Conservation (phyloP, 1,284 basidiomycete species). For the Apiotrichum sp. region DNA sequence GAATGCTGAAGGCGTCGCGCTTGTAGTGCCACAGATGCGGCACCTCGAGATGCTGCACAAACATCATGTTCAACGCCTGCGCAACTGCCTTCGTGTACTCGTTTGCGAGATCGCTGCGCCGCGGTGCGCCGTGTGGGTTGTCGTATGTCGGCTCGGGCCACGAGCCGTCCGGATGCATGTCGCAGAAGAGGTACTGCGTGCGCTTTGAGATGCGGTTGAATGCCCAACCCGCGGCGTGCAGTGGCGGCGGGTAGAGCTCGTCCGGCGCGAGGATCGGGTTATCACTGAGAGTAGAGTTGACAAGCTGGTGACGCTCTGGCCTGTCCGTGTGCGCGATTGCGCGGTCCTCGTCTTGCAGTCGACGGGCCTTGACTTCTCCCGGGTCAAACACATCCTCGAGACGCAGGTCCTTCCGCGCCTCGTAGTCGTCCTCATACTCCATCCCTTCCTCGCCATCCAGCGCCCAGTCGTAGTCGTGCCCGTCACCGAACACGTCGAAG, state of each 20-base stretch:
- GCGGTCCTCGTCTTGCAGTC: conserved; percentile 92
- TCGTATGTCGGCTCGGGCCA: conserved; percentile 44
- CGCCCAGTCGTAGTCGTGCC: conserved; percentile 96
- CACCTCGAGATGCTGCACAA: conserved; percentile 81
- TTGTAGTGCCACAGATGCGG: conserved; percentile 94
- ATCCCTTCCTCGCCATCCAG: conserved; percentile 64
- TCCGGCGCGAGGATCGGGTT: conserved; percentile 61
- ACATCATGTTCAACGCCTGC: conserved; percentile 72
- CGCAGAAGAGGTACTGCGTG: conserved; percentile 55
- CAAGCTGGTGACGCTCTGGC: conserved; percentile 94
- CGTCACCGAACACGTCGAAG: conserved; percentile 93
- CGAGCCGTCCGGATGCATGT: conserved; percentile 22
- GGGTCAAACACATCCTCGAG: conserved; percentile 98
- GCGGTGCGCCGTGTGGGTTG: conserved; percentile 29
- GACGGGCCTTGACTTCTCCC: conserved; percentile 83
- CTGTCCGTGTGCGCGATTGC: conserved; percentile 83
- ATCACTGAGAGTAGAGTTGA: conserved; percentile 72
- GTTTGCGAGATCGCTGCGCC: conserved; percentile 55
- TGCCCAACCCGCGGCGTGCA: conserved; percentile 85
- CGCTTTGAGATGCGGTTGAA: conserved; percentile 73
- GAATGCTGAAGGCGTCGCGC: conserved; percentile 55
- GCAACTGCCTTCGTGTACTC: conserved; percentile 75
- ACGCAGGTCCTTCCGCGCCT: conserved; percentile 63
- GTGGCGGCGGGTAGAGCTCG: conserved; percentile 46
- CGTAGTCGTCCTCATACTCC: conserved; percentile 60